Percentiles rank a stretch among this genome's conserved stretches.
phyloP scores from a whole-genome alignment of 1,139 yeast genomes.

The Suhomyces anneliseae region DNA sequence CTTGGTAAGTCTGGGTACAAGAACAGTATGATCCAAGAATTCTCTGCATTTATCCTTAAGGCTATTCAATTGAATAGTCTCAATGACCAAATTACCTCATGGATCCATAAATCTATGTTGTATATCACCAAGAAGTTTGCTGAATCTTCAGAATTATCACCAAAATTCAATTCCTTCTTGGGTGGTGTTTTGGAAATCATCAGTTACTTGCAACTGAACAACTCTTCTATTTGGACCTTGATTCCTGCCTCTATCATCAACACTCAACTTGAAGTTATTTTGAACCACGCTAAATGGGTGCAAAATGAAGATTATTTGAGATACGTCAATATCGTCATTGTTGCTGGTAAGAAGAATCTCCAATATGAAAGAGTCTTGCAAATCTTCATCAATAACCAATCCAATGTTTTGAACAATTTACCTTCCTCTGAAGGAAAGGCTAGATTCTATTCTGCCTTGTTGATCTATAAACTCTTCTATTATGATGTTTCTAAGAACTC shows the following conservation, averaged over 20 bases:
- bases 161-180: constrained; percentile 32
- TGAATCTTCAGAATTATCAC: constrained; percentile 40
- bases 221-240: constrained; percentile 37
- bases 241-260: constrained; percentile 54
- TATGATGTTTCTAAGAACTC: constrained; percentile 51
- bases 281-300: constrained; percentile 51
- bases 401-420: constrained; percentile 26
- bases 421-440: constrained; percentile 24
- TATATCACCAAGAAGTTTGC: constrained; percentile 66
- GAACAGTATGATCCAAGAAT: constrained; percentile 25
- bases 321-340: constrained; percentile 40
- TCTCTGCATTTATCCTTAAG: constrained; percentile 21
- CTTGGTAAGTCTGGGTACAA: constrained; percentile 19
- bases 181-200: constrained; percentile 19
- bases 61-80: constrained; percentile 9
- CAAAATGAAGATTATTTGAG: constrained; percentile 34
- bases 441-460: constrained; percentile 44
- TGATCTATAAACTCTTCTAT: constrained; percentile 46
- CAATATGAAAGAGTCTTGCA: constrained; percentile 61
- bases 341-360: constrained; percentile 38
- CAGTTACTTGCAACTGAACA: constrained; percentile 11
- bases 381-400: constrained; percentile 55
- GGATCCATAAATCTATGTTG: constrained; percentile 54
- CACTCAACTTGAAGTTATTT: constrained; percentile 67
- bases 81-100: constrained; percentile 17